Percentiles rank a stretch among this genome's conserved stretches.
Conservation (phyloP, 2,329 filamentous ascomycete genomes). For the Talaromyces sp. region DNA sequence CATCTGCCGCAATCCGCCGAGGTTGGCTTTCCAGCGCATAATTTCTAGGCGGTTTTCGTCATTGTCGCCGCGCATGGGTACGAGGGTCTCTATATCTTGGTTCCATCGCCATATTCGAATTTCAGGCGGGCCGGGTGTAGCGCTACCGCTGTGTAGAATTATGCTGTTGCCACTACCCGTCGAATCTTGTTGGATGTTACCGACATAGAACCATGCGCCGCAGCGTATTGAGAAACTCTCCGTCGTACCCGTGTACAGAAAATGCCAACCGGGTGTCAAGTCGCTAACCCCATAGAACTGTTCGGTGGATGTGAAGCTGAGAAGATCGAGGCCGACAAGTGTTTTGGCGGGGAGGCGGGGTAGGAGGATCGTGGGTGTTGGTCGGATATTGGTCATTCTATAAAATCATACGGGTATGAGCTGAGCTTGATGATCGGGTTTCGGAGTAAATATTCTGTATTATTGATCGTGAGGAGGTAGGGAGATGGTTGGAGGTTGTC, state of each 20-base stretch:
- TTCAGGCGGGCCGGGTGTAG: slow-evolving; percentile 31
- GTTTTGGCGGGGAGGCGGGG: slow-evolving; percentile 45
- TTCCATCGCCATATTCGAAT: slow-evolving; percentile 57
- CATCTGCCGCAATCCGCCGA: slow-evolving; percentile 55
- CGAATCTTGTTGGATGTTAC: slow-evolving; percentile 27
- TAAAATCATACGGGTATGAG: background rate
- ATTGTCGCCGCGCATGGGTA: slow-evolving; percentile 28
- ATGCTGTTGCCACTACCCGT: background rate
- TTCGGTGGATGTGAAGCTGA: slow-evolving; percentile 61
- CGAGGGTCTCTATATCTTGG: slow-evolving; percentile 33
- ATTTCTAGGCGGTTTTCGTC: slow-evolving; percentile 45
- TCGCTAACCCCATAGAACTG: slow-evolving; percentile 61
- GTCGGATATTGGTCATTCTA: slow-evolving; percentile 21
- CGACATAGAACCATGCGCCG: slow-evolving; percentile 59
- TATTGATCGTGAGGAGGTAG: background rate
- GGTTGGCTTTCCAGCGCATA: slow-evolving; percentile 53
- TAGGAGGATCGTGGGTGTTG: slow-evolving; percentile 44
- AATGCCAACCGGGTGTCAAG: slow-evolving; percentile 57
- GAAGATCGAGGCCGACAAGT: slow-evolving; percentile 51
- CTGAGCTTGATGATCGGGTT: background rate
- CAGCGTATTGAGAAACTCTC: slow-evolving; percentile 58
- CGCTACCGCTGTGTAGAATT: slow-evolving; percentile 18
- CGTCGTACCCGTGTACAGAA: slow-evolving; percentile 59
- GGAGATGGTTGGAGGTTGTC: background rate
- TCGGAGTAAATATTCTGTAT: background rate